Base-by-base conservation (phyloP, 495 filamentous ascomycete genomes). In the Aeminium ludgeri region DNA sequence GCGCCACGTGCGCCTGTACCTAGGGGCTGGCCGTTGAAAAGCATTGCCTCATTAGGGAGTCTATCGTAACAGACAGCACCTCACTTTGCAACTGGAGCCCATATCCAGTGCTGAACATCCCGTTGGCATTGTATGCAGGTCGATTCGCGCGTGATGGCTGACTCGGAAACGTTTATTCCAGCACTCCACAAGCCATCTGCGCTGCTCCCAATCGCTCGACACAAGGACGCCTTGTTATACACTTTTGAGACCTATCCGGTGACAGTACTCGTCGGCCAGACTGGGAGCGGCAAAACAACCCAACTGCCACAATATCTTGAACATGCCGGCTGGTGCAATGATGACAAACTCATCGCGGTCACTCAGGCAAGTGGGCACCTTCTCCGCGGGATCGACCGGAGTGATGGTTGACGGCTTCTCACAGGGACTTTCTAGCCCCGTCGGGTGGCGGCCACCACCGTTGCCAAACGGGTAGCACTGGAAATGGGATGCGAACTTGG, bases 401-500 rank as follows among this genome's bases (percentile, higher is more conserved):
- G 29, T 40, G 20, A 18, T 18, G 12, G 36, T 46, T 43, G 36
- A 46, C 30, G 34, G 34, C 33, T 34, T 39, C 16, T 46, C 37
- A 50, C 38, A 40, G 30, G 34, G 11, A 39, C 10, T 31, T 43
- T 19, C 34, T 68, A 95, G 82, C 89, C 89, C 20, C 76, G 89
- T 13, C 70, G 91, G 49, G 83, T 97, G 32, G 89, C 89, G 48
- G 89, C 86, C 31, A 92, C 84, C 8, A 91, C 85, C 6, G 84
- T 97, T 27, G 89, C 91, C 32, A 69, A 76, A 10, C 66, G 89
- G 55, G 89, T 97, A 13, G 91, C 89, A 3, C 81, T 94, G 48
- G 89, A 99, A 60, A 79, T 86, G 70, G 78, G 85, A 10, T 84
- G 82, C 56, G 78, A 86, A 49, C 49, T 97, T 16, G 91, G 89